Percentiles rank a stretch among this genome's conserved stretches.
phyloP scores from a whole-genome alignment of 2,329 filamentous ascomycete species.

The Clonostachys rosea region DNA sequence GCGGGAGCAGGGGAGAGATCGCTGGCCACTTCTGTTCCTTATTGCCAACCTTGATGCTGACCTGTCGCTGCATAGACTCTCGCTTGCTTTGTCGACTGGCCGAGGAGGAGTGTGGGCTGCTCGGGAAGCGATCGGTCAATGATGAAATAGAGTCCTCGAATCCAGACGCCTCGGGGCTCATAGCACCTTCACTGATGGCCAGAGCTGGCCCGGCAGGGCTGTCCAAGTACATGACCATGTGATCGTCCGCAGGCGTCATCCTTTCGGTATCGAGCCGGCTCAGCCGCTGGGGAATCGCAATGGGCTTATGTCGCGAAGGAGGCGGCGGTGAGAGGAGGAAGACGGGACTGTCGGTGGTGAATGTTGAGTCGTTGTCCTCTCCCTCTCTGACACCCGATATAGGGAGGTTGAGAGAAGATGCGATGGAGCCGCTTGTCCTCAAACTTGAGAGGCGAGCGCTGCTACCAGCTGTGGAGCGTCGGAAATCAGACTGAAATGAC shows the following conservation, averaged over 20 bases:
- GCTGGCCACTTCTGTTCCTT: neutral
- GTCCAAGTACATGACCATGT: slow-evolving; percentile 22
- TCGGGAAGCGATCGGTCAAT: too few relatives aligned
- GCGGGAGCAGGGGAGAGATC: neutral
- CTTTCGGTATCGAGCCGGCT: neutral
- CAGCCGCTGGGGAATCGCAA: neutral
- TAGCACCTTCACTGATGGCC: neutral
- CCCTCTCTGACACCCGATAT: neutral
- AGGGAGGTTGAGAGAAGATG: neutral
- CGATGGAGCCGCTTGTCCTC: neutral
- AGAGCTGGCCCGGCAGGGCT: slow-evolving; percentile 8
- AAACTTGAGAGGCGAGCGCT: too few relatives aligned
- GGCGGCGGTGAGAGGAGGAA: slow-evolving; percentile 3
- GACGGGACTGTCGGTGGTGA: neutral
- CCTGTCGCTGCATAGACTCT: neutral
- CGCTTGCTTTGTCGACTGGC: neutral
- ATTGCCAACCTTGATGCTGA: neutral
- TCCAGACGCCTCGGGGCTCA: neutral
- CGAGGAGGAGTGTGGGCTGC: neutral
- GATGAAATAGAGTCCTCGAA: too few relatives aligned
- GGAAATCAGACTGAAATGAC: slow-evolving; percentile 23
- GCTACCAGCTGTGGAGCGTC: neutral
- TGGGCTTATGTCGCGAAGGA: neutral
- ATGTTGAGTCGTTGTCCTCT: neutral
- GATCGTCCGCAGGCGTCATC: slow-evolving; percentile 10